These are phyloP conservation scores for Panicum virgatum DNA, from an alignment of 202 grass and related monocot species.

Conservation along the genomic window DNA sequence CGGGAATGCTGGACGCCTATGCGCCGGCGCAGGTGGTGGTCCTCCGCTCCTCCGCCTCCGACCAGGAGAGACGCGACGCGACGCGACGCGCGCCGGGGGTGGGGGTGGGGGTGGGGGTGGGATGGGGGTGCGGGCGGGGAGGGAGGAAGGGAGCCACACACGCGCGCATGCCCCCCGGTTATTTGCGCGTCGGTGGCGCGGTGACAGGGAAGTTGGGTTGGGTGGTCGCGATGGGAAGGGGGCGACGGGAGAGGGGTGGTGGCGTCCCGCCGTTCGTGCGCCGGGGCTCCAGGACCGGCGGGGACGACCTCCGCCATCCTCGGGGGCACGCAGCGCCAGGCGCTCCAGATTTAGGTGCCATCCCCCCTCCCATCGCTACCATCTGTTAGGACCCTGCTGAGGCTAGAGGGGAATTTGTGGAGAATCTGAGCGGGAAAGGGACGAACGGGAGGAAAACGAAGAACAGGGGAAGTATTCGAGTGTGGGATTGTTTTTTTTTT, in stretches of 20 bases:
- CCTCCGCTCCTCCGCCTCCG: constrained; percentile 39
- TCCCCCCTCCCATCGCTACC: too few relatives aligned
- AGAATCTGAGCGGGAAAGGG: too few relatives aligned
- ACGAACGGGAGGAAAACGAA: too few relatives aligned
- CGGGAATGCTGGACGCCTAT: constrained; percentile 25
- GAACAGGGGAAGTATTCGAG: too few relatives aligned
- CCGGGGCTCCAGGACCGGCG: neutral
- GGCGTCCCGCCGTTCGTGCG: constrained; percentile 32
- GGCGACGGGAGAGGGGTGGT: neutral
- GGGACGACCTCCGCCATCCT: neutral
- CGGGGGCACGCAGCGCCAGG: neutral
- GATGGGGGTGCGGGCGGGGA: neutral
- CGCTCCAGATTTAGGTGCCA: constrained; percentile 7
- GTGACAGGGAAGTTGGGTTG: neutral
- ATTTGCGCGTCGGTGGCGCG: constrained; percentile 36
- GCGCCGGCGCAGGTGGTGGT: constrained; percentile 10
- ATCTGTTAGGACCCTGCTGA: too few relatives aligned
- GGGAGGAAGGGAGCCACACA: constrained; percentile 20
- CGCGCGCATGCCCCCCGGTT: constrained; percentile 46
- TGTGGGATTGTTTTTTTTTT: too few relatives aligned
- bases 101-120: neutral
- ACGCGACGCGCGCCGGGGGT: constrained; percentile 14
- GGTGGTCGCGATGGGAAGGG: neutral
- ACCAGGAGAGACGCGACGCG: constrained; percentile 16
- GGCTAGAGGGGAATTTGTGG: too few relatives aligned